Base-by-base conservation (phyloP, 2,329 filamentous ascomycete genomes). In the Pseudogymnoascus sp. region DNA sequence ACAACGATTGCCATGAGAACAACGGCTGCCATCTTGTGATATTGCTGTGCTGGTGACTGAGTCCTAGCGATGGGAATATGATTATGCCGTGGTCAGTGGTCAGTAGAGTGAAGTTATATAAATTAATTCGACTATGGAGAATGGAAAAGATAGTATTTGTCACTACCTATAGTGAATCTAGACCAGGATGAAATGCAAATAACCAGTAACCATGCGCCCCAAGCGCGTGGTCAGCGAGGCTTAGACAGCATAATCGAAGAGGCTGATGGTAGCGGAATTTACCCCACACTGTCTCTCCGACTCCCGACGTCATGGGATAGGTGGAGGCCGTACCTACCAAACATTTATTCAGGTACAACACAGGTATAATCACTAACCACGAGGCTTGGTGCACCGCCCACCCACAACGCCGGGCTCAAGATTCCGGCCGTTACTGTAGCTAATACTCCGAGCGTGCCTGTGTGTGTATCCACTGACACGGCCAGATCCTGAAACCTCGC, bases 261-360 rank as follows among this genome's bases (percentile, higher is more conserved):
- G 50, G 28, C 5, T 56, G 50, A 56, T 56, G 28, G 34, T n/a
- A 18, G 4, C 28, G 50, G 28, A 34, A 11, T 7, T 34, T 56
- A 56, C 50, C 50, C 50, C 50, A 56, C 46, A 56, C 28, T 34
- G 28, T 18, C 50, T 31, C 25, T 10, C 50, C 50, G 50, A 56
- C 5, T 11, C n/a, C 28, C 50, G 50, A 56, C 50, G 50, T 56
- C 50, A 56, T 56, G 50, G 50, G 28, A 56, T 56, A 56, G 46
- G 21, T 12, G 1, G 25, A 14, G 3, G 4, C 8, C 28, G 50
- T 28, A 56, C 50, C 28, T 14, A 56, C 50, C 16, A 23, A 23
- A 56, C 50, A 21, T 56, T 56, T 21, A 56, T 56, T 34, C 28
- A 56, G 50, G 50, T 18, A 56, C 50, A 56, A 2, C 11, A 34